A percentile compares a stretch with the other conserved stretches of the same genome.
phyloP scores from a whole-genome alignment of 2,329 filamentous ascomycete genomes.

The Talaromyces sp. region DNA sequence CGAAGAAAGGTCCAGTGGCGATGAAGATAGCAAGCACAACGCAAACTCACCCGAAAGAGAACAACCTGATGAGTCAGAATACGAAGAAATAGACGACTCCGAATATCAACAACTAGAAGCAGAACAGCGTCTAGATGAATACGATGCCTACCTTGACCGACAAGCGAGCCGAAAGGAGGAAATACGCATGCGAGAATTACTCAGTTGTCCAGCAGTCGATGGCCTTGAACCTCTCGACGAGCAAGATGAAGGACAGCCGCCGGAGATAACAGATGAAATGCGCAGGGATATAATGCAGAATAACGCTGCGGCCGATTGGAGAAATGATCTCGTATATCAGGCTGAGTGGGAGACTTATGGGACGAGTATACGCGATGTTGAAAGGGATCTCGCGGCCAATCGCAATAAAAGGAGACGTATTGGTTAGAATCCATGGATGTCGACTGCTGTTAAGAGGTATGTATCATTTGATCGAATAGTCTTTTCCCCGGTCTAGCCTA shows the following conservation, averaged over 20 bases:
- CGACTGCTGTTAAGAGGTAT: not conserved
- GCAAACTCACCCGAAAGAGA: not conserved
- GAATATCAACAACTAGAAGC: not conserved
- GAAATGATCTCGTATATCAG: conserved; percentile 41
- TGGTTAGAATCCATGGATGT: not conserved
- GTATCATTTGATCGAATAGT: no score
- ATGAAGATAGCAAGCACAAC: not conserved
- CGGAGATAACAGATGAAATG: conserved; percentile 22
- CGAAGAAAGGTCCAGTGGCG: not conserved
- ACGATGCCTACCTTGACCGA: conserved; percentile 47
- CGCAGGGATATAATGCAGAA: conserved; percentile 32
- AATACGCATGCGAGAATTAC: conserved; percentile 32
- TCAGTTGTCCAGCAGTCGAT: conserved; percentile 11
- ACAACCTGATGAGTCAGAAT: not conserved
- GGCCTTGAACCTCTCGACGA: conserved; percentile 17
- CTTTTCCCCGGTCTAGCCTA: no score
- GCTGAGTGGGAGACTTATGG: conserved; percentile 49
- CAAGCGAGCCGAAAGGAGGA: conserved; percentile 44
- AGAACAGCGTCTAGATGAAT: conserved; percentile 25
- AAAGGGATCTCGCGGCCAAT: conserved; percentile 28
- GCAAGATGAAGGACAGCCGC: conserved; percentile 18
- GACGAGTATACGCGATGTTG: conserved; percentile 23
- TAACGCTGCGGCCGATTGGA: conserved; percentile 41
- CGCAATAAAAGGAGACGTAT: conserved; percentile 29
- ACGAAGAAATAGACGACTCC: not conserved